phyloP scores from a whole-genome alignment of 108 stramenopile species.

The Epithemia pelagica region DNA sequence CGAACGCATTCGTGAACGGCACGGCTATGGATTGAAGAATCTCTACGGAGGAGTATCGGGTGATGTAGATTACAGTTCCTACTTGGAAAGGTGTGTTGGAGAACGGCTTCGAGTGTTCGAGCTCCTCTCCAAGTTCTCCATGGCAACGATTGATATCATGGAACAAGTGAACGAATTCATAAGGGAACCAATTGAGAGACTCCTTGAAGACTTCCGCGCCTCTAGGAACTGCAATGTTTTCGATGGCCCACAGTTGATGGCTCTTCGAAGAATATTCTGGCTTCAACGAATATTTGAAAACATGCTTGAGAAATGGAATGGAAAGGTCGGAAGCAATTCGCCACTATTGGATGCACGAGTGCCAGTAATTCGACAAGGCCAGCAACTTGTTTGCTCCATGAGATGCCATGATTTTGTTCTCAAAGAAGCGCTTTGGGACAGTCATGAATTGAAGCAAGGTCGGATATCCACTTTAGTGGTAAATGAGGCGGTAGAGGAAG shows the following conservation, averaged over 20 bases:
- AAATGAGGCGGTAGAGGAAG: slow-evolving; percentile 29
- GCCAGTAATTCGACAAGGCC: neutral
- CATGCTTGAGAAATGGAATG: neutral
- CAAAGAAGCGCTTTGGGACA: neutral
- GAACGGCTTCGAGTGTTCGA: neutral
- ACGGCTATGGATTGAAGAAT: slow-evolving; percentile 68
- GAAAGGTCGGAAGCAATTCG: neutral
- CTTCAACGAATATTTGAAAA: neutral
- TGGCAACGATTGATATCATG: neutral
- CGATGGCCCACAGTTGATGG: neutral
- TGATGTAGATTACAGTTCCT: slow-evolving; percentile 32
- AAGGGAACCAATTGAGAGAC: neutral
- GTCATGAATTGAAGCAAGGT: neutral
- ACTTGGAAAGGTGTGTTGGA: slow-evolving; percentile 51
- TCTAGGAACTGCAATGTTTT: neutral
- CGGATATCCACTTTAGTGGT: neutral
- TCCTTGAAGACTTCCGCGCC: neutral
- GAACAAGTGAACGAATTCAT: neutral
- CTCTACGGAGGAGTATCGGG: slow-evolving; percentile 12
- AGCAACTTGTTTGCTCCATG: neutral
- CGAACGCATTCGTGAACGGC: slow-evolving; percentile 52
- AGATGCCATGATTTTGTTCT: neutral
- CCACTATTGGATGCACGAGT: neutral
- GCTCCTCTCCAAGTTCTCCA: neutral
- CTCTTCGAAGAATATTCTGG: slow-evolving; percentile 2